Conservation (phyloP, 306 rosid species). For the Cyclanthera cordifolia region DNA sequence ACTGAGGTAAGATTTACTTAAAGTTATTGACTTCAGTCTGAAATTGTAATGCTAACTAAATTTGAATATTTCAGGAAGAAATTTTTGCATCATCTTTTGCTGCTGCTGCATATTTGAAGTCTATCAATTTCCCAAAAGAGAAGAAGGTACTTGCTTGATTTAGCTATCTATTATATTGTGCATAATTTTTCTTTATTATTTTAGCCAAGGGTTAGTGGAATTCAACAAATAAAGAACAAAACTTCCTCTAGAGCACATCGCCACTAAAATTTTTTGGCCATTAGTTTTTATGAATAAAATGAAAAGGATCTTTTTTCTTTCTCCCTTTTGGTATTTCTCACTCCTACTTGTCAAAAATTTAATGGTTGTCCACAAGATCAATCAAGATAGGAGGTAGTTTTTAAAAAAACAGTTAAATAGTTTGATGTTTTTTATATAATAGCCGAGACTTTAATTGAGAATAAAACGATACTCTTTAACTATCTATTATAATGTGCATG, state of each 20-base stretch:
- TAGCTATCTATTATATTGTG: not conserved
- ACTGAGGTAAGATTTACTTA: conserved; percentile 45
- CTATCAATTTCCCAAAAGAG: conserved; percentile 83
- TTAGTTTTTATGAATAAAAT: no score
- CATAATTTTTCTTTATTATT: not conserved
- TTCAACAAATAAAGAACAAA: not conserved
- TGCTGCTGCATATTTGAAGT: conserved; percentile 86
- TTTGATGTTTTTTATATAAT: no score
- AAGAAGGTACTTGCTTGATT: conserved; percentile 47
- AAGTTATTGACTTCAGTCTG: conserved; percentile 14
- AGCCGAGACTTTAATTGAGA: no score
- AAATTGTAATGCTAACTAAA: conserved; percentile 9
- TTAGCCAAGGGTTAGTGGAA: not conserved
- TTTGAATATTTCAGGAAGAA: conserved; percentile 57
- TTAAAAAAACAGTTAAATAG: no score
- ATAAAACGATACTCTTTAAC: no score
- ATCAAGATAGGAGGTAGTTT: no score
- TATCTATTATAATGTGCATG: not conserved
- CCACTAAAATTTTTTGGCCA: not conserved
- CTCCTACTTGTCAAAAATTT: not conserved
- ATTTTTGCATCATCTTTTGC: conserved; percentile 99
- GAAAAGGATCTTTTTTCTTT: not conserved
- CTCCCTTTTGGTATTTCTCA: not conserved
- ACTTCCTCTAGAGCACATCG: not conserved
- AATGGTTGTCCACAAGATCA: not conserved